Evolutionary conservation across 352 stramenopile genomes (phyloP).

Genomic region (Pythium rishiriense): DNA sequence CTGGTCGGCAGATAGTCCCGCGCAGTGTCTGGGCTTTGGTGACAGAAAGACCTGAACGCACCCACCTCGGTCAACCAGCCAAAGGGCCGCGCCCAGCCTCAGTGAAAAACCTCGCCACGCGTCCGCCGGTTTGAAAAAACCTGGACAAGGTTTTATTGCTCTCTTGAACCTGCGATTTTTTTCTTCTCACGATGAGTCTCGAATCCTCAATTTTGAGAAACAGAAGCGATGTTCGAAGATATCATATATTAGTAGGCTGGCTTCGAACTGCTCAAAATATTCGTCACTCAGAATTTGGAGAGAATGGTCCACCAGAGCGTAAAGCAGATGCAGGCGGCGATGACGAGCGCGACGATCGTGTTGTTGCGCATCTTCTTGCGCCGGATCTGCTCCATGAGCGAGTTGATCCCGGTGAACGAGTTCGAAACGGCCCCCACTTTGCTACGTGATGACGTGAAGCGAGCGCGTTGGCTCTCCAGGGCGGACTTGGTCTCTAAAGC

Average conservation of each 20-base stretch:
- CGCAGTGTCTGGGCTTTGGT: conserved; percentile 3
- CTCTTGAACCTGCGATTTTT: conserved; percentile 15
- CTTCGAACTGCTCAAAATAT: conserved; percentile 10
- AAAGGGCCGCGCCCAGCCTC: conserved; percentile 1
- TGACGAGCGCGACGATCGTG: conserved; percentile 94
- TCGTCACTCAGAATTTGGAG: conserved; percentile 57
- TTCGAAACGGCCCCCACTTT: conserved; percentile 86
- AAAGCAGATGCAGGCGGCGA: conserved; percentile 96
- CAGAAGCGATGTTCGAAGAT: not conserved
- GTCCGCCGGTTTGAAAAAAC: conserved; percentile 9
- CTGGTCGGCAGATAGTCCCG: not conserved
- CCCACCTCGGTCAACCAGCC: conserved; percentile 16
- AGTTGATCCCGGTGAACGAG: conserved; percentile 95
- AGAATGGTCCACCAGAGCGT: conserved; percentile 94
- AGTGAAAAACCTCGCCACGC: conserved; percentile 16
- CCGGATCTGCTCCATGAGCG: conserved; percentile 95
- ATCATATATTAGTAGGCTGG: conserved; percentile 13
- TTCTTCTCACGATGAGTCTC: not conserved
- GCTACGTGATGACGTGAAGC: conserved; percentile 80
- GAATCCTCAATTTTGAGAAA: not conserved
- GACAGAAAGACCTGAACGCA: conserved; percentile 12
- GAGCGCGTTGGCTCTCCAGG: conserved; percentile 88
- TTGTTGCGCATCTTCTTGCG: conserved; percentile 97
- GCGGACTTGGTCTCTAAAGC: conserved; percentile 84
- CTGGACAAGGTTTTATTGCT: conserved; percentile 17